A percentile compares a stretch with the other conserved stretches of the same genome.
Conservation (phyloP, 108 stramenopile species). For the Tribonema minus region DNA sequence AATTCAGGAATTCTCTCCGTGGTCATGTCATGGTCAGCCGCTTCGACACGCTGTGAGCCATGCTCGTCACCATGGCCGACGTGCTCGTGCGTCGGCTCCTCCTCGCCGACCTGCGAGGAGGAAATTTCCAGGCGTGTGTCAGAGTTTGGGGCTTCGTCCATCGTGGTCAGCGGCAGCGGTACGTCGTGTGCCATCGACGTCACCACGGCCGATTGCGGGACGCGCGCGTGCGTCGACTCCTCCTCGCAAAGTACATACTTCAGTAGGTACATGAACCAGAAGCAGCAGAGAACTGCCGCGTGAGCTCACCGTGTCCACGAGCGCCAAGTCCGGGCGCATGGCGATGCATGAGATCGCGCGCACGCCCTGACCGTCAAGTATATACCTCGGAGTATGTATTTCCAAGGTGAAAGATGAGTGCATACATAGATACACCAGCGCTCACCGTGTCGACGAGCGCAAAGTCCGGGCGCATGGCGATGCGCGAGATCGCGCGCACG, state of each 20-base stretch:
- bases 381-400: too few relatives aligned
- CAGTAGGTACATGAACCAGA: not conserved
- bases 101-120: conserved; percentile 20
- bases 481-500: conserved; percentile 59
- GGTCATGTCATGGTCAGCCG: not conserved
- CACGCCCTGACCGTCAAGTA: conserved; percentile 66
- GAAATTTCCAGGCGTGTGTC: too few relatives aligned
- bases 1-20: too few relatives aligned
- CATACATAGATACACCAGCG: not conserved
- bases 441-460: conserved; percentile 52
- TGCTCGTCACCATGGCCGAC: conserved; percentile 51
- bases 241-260: conserved; percentile 32
- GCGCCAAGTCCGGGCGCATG: conserved; percentile 46
- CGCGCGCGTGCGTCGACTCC: conserved; percentile 59
- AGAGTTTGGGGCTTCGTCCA: too few relatives aligned
- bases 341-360: conserved; percentile 57
- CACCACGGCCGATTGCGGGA: conserved; percentile 61
- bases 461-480: conserved; percentile 52
- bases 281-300: too few relatives aligned
- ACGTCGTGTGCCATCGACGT: conserved; percentile 32
- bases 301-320: conserved; percentile 52
- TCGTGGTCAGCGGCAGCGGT: not conserved
- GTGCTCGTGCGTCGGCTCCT: conserved; percentile 58
- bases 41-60: conserved; percentile 22
- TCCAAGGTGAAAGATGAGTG: too few relatives aligned